Evolutionary conservation across 306 rosid species (phyloP).

Genomic region (Urtica urens): DNA sequence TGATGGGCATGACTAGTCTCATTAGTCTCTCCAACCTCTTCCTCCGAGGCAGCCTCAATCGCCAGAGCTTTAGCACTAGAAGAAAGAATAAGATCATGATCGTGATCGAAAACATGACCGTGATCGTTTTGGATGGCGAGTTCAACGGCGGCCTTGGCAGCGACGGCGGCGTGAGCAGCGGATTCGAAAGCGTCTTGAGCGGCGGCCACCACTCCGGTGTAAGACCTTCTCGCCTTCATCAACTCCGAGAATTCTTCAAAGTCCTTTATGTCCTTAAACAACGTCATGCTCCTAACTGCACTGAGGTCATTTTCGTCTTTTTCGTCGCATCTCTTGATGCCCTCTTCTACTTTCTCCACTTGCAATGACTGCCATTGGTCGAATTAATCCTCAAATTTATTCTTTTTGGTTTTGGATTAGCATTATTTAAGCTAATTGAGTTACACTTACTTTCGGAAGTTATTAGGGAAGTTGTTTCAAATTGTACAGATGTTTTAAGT

Average conservation of each 20-base stretch:
- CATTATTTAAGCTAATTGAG: too few species aligned
- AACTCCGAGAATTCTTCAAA: conserved; percentile 15
- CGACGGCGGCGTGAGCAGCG: conserved; percentile 19
- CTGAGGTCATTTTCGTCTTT: conserved; percentile 9
- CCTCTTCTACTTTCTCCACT: conserved; percentile 27
- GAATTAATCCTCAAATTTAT: conserved; percentile 2
- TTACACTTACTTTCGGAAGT: too few species aligned
- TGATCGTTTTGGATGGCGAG: conserved; percentile 10
- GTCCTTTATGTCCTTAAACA: conserved; percentile 3
- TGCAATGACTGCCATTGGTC: conserved; percentile 7
- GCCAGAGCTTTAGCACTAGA: neutral
- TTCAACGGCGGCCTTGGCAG: conserved; percentile 17
- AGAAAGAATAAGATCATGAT: neutral
- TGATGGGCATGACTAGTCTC: neutral
- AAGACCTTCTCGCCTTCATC: conserved; percentile 20
- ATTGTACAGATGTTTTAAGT: too few species aligned
- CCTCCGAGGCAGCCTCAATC: conserved; percentile 1
- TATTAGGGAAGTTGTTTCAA: too few species aligned
- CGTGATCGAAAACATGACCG: conserved; percentile 3
- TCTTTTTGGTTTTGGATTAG: neutral
- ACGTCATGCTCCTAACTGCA: conserved; percentile 11
- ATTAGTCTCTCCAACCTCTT: neutral
- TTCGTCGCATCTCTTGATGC: neutral
- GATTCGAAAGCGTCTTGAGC: conserved; percentile 31
- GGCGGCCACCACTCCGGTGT: conserved; percentile 20